Conservation (phyloP, 805 yeast species). For the Yarrowia sp. region DNA sequence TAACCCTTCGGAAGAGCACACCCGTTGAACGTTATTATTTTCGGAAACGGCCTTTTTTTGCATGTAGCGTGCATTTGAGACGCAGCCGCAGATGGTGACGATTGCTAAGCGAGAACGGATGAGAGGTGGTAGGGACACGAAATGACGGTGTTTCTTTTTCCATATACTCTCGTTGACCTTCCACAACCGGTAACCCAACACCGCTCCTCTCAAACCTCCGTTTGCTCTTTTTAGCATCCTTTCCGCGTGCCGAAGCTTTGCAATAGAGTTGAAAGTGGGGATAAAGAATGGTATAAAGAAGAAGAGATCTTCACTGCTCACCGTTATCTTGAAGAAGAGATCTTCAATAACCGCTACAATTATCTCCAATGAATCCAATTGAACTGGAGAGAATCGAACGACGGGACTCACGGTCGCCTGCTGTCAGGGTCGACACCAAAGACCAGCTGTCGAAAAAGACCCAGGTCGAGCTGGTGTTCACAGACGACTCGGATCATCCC, state of each 20-base stretch:
- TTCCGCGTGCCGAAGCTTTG: neutral
- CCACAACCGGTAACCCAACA: neutral
- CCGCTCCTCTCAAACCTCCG: too few relatives aligned
- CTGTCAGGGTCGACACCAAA: neutral
- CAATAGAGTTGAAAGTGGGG: neutral
- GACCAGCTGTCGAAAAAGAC: slow-evolving; percentile 1
- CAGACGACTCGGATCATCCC: slow-evolving; percentile 2
- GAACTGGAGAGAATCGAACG: slow-evolving; percentile 7
- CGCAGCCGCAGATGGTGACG: too few relatives aligned
- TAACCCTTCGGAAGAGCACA: too few relatives aligned
- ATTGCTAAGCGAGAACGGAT: too few relatives aligned
- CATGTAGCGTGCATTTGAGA: too few relatives aligned
- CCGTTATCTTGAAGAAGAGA: too few relatives aligned
- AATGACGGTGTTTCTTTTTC: too few relatives aligned
- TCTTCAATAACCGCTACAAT: neutral
- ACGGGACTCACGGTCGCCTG: slow-evolving; percentile 6
- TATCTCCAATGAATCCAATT: neutral
- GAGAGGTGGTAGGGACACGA: too few relatives aligned
- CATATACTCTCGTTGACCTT: neutral
- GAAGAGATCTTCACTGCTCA: neutral
- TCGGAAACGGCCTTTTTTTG: too few relatives aligned
- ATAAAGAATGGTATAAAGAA: neutral
- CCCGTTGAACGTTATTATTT: too few relatives aligned
- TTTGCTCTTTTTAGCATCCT: slow-evolving; percentile 6
- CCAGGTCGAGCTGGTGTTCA: neutral